Evolutionary conservation across 2,329 filamentous ascomycete genomes (phyloP).

Genomic region (Amphichorda felina): DNA sequence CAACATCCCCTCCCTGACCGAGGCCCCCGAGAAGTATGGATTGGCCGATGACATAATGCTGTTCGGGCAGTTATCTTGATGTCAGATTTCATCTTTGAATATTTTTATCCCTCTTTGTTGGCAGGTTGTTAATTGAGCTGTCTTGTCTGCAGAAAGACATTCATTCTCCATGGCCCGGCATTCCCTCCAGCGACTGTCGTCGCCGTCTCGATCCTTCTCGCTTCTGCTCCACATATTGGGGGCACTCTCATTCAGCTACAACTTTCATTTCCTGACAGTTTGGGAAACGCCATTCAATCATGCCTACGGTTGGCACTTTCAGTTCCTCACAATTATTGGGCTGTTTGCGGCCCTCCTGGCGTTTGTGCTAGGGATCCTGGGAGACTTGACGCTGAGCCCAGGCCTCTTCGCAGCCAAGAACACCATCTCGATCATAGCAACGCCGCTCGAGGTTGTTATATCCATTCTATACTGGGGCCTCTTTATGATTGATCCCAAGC

Average conservation of each 20-base stretch:
- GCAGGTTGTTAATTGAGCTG: too few relatives aligned
- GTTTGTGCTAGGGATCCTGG: constrained; percentile 48
- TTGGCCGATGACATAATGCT: too few relatives aligned
- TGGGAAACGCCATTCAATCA: constrained; percentile 41
- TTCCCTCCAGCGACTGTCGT: constrained; percentile 52
- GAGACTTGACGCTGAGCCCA: constrained; percentile 48
- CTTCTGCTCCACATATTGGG: constrained; percentile 47
- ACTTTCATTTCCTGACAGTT: constrained; percentile 35
- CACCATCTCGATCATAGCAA: constrained; percentile 48
- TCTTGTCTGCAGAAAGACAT: too few relatives aligned
- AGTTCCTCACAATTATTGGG: constrained; percentile 66
- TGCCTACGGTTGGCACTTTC: constrained; percentile 55
- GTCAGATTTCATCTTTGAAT: too few relatives aligned
- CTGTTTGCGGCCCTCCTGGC: constrained; percentile 48
- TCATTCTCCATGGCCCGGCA: constrained; percentile 32
- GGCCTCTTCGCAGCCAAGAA: constrained; percentile 58
- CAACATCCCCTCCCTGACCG: too few relatives aligned
- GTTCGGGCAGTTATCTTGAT: too few relatives aligned
- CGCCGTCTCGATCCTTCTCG: constrained; percentile 53
- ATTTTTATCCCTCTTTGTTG: too few relatives aligned
- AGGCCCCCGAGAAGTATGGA: too few relatives aligned
- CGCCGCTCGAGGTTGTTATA: constrained; percentile 61
- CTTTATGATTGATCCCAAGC: constrained; percentile 37
- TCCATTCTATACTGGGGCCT: constrained; percentile 64
- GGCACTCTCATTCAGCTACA: constrained; percentile 38